Base-by-base conservation (phyloP, 306 rosid species). In the Ammopiptanthus mongolicus region DNA sequence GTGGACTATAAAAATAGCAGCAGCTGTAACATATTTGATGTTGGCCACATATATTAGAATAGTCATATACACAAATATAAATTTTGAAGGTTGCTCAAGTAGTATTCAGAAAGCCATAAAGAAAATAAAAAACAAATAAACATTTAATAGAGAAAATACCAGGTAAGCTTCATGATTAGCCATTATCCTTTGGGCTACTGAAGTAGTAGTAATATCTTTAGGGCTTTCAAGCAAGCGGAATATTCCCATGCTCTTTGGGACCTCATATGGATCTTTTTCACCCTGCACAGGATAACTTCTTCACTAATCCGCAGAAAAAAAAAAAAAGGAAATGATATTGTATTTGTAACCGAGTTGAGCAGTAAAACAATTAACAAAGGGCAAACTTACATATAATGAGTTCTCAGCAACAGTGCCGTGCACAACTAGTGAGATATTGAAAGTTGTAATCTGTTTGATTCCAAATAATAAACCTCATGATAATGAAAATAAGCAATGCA, bases 161-260 rank as follows among this genome's bases (percentile, higher is more conserved):
- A 69, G 22, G 44, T 84, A 96, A 68, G 99, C 98, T 60, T 92
- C 99, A 78, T 96, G 98, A 70, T 92, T 96, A 59, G 98, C 97
- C 75, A 92, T 75, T 82, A 96, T 96, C 86, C 99, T 89, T 67
- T 85, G 89, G 29, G 98, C 96, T 68, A 96, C 91, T 56, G 96
- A 83, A 39, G 87, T 73, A 9, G 98, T 96, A 44, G 94, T 92
- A 46, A 91, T 88, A 53, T 79, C 81, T 78, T 85, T 96, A 6
- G 99, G 99, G 82, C 99, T 96, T 52, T 92, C 89, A 6, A 96
- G 96, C 81, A 90, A 69, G 75, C 66, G 87, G 89, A 92, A 96
- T 75, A 85, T 90, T 65, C 99, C 98, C 86, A 85, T 76, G 85
- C 88, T 89, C 84, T 85, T 90, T 15, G 99, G 94, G 68, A 92